Percentiles rank a stretch among this genome's conserved stretches.
These are phyloP conservation scores for Calonectria montana DNA, from an alignment of 2,329 filamentous ascomycete genomes.

Conservation along the genomic window DNA sequence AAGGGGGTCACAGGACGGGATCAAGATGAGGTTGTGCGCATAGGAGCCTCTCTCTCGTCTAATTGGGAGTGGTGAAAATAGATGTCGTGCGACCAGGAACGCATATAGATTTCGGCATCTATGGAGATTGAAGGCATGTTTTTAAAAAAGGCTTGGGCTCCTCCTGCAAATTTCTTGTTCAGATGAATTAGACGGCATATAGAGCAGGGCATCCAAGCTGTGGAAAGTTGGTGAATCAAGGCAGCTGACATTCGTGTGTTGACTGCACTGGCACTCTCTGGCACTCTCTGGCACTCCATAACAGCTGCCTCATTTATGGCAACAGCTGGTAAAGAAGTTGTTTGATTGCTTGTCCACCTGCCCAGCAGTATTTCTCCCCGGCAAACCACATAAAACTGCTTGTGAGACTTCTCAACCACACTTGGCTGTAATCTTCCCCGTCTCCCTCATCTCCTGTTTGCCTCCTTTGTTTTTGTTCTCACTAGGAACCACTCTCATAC, in stretches of 20 bases:
- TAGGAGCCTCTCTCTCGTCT: background rate
- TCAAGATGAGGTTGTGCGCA: background rate
- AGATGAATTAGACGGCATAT: background rate
- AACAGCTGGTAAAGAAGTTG: constrained; percentile 4
- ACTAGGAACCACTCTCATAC: background rate
- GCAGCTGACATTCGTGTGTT: background rate
- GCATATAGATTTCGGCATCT: background rate
- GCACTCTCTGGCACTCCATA: background rate
- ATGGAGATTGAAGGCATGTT: background rate
- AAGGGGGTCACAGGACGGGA: background rate
- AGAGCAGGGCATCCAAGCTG: background rate
- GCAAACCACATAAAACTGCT: background rate
- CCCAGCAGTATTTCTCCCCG: background rate
- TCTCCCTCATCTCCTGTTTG: background rate
- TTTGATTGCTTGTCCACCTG: background rate
- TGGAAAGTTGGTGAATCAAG: background rate
- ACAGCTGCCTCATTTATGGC: constrained; percentile 24
- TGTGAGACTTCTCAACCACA: background rate
- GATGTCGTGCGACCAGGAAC: background rate
- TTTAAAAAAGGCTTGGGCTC: background rate
- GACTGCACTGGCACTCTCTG: background rate
- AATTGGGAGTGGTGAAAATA: background rate
- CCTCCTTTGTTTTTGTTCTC: background rate
- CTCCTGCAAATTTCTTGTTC: background rate
- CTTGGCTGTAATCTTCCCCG: background rate